These are phyloP conservation scores for Tieghemostelium lacteum DNA, from an alignment of 78 protist genomes.

Conservation along the genomic window DNA sequence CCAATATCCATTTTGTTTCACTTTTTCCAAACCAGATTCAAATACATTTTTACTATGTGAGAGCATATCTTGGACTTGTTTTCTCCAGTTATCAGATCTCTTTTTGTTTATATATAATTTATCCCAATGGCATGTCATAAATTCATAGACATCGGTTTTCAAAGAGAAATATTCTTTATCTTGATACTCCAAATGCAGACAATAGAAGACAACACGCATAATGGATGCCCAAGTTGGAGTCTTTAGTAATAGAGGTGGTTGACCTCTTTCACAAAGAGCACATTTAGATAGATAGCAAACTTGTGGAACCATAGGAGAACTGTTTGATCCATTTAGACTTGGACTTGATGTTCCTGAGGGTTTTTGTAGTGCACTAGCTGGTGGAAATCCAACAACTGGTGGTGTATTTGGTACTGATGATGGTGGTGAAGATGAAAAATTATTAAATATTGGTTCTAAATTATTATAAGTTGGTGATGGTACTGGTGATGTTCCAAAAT, in stretches of 20 bases:
- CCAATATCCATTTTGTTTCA: conserved; percentile 58
- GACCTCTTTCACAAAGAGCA: conserved; percentile 35
- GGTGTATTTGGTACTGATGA: conserved; percentile 27
- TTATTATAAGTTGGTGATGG: not conserved
- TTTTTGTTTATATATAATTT: conserved; percentile 33
- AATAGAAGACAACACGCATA: conserved; percentile 46
- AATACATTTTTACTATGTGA: conserved; percentile 36
- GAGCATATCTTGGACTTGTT: conserved; percentile 54
- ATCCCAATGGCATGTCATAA: conserved; percentile 52
- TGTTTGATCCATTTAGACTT: not conserved
- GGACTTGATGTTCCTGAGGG: not conserved
- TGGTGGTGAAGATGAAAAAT: too few relatives aligned
- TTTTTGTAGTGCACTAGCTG: not conserved
- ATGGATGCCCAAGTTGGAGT: conserved; percentile 50
- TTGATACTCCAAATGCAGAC: conserved; percentile 14
- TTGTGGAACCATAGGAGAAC: conserved; percentile 15
- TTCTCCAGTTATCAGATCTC: conserved; percentile 51
- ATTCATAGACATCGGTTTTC: conserved; percentile 44
- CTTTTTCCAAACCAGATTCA: conserved; percentile 34
- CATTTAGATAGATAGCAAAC: conserved; percentile 12
- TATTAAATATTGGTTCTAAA: not conserved
- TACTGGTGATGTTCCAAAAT: not conserved
- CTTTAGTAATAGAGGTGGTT: conserved; percentile 40
- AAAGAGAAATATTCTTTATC: conserved; percentile 34
- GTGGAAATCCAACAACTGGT: too few relatives aligned